Evolutionary conservation across 208 protist genomes (phyloP), one percentile per base, ranked within the genome.

Genomic region (Trypanosoma cruzi): DNA sequence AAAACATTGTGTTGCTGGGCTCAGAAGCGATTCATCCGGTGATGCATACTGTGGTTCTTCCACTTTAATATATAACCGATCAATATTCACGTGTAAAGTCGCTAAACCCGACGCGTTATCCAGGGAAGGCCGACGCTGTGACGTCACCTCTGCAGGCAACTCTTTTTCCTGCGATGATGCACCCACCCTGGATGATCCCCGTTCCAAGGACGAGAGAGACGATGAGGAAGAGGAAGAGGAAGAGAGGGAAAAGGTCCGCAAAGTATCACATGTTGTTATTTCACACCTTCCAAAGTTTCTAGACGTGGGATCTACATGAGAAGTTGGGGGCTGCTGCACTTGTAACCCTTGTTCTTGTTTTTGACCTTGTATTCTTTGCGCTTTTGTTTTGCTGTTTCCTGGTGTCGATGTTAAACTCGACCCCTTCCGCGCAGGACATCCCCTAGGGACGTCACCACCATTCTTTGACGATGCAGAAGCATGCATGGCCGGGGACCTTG

Each of bases 1-100:
- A 55, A 46, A 26, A 32, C 20, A 29, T 29, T 28, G 31, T 57
- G 22, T 4, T 57, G 7, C 50, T 44, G 26, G 22, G 29, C 18
- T 32, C 37, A 10, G 18, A 28, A 20, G 46, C 36, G 55, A 60
- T 57, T 37, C 46, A 32, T 66, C 61, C 1, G 20, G 34, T 32
- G 49, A 46, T 10, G 24, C 31, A 28, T 22, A 13, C 13, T 11
- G 36, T 37, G 54, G 8, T 36, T 46, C 13, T 13, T 69, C 53
- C 24, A 69, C 64, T 14, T 11, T 53, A 18, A 69, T 31, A 28
- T 36, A 69, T 26, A 69, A 53, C 49, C 64, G 64, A 52, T 69
- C 64, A 60, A 69, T 58, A 34, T 59, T 61, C 11, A 69, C 37
- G 34, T 0, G 37, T 20, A 18, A 11, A 13, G 54, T n/a, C n/a